phyloP scores from a whole-genome alignment of 176 grass and related monocot species.

The Juncus inflexus region DNA sequence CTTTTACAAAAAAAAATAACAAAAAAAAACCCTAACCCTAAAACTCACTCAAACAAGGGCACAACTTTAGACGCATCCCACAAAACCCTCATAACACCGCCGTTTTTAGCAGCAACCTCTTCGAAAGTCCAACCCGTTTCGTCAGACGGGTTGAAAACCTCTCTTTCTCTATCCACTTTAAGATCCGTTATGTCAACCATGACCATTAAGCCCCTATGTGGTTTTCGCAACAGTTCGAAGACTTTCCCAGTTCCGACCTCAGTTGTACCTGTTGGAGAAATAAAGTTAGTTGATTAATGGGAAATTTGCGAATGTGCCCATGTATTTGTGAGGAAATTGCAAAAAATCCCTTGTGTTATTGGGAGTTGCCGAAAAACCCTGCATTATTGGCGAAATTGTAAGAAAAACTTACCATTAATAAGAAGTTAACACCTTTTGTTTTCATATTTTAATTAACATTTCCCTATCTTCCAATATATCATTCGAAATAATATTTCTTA shows the following conservation, averaged over 20 bases:
- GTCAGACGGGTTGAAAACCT: conserved; percentile 69
- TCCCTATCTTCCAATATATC: no score
- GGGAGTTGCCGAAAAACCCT: no score
- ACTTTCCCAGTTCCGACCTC: conserved; percentile 54
- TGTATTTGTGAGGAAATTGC: no score
- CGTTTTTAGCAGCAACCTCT: conserved; percentile 50
- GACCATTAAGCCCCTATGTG: conserved; percentile 25
- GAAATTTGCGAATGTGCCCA: no score
- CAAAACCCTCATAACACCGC: conserved; percentile 55
- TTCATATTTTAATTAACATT: conserved; percentile 10
- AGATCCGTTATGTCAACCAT: conserved; percentile 55
- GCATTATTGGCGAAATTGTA: no score
- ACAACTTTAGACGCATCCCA: conserved; percentile 55
- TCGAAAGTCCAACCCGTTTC: conserved; percentile 58
- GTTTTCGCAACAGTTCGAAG: conserved; percentile 45
- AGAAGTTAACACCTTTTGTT: conserved; percentile 9
- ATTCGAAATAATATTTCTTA: no score
- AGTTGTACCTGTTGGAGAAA: no score
- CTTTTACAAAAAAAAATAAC: neutral
- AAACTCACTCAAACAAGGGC: conserved; percentile 10
- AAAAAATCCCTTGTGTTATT: no score
- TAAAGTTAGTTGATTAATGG: no score
- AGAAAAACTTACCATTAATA: no score
- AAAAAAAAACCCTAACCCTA: neutral
- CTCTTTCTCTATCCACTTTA: conserved; percentile 62